Evolutionary conservation across 2,329 filamentous ascomycete species (phyloP), one percentile per base, ranked within the genome.

Genomic region (Sclerotinia trifoliorum): DNA sequence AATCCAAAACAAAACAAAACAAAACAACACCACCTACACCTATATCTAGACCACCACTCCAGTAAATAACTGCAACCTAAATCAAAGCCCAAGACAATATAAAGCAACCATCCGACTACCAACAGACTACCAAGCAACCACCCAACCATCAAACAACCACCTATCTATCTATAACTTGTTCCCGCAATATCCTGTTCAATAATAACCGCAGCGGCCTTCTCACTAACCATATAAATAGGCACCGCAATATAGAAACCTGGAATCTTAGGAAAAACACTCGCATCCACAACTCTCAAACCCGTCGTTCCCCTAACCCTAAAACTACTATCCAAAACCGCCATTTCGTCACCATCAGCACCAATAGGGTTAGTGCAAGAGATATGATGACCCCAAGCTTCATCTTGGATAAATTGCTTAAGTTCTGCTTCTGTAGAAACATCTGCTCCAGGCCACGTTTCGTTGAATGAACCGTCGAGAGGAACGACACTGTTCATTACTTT

Each of bases 211-310:
- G 60, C 67, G 8, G 87, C 86, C 80, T 89, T 89, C 80, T 88
- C 86, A 1, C 80, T 81, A 11, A 85, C 78, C 77, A 88, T 85
- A 72, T 85, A 87, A 0, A 82, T 82, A 0, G 84, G 80, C 2
- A 84, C 75, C 5, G 81, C 80, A 42, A 83, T 80, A 71, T 84
- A 86, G 64, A 78, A 83, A 69, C 85, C 85, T 0, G 79, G 79
- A 26, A 79, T 85, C 66, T 80, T 80, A 0, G 85, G 84, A 67
- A 85, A 88, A 0, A 84, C 80, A 42, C 81, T 84, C 0, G 85
- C 87, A 78, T 90, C 87, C 0, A 90, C 87, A 3, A 90, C 86
- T 76, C 72, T 80, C 58, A 90, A 74, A 0, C 73, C 75, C 64
- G 73, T 73, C n/a, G 77, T 73, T 48, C 80, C 69, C 44, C 49